These are phyloP conservation scores for Paramyrothecium sp. DNA, from an alignment of 2,329 filamentous ascomycete genomes.

Conservation along the genomic window DNA sequence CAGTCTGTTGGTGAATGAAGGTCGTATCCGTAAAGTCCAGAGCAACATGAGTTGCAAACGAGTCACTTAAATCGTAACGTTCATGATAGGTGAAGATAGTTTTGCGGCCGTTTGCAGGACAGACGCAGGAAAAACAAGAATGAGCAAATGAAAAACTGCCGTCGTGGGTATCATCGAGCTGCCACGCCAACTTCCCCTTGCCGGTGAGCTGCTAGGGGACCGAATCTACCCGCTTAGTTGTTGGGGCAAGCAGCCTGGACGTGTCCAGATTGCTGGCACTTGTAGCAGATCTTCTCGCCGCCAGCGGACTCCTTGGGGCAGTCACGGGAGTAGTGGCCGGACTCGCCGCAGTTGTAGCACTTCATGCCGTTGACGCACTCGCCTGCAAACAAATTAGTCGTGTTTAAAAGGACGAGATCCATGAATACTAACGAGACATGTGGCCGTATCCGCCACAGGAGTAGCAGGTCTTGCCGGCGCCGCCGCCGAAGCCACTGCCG, in stretches of 20 bases:
- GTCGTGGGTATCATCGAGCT: conserved; percentile 43
- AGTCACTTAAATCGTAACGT: conserved; percentile 26
- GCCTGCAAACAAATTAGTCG: conserved; percentile 39
- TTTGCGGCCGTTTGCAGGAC: conserved; percentile 22
- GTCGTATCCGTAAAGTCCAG: conserved; percentile 19
- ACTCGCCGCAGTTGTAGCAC: conserved; percentile 98
- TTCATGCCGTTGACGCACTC: conserved; percentile 99
- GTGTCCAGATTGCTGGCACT: conserved; percentile 82
- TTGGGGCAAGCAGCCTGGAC: conserved; percentile 93
- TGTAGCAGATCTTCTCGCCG: conserved; percentile 97
- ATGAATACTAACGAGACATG: conserved; percentile 72
- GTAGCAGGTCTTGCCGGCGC: conserved; percentile 86
- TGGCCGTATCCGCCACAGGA: conserved; percentile 96
- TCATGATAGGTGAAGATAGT: conserved; percentile 23
- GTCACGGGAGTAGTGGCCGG: conserved; percentile 92
- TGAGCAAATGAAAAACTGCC: conserved; percentile 21
- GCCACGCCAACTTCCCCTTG: conserved; percentile 35
- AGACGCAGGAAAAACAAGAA: conserved; percentile 24
- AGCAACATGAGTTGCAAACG: conserved; percentile 25
- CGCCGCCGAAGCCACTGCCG: conserved; percentile 48
- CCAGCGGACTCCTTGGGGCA: conserved; percentile 88
- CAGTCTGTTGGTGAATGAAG: conserved; percentile 21
- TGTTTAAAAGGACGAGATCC: background rate
- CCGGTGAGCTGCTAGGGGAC: background rate
- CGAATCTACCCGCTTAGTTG: conserved; percentile 47